Conservation (phyloP, 495 filamentous ascomycete species). For the Thermochaetoides thermophila region DNA sequence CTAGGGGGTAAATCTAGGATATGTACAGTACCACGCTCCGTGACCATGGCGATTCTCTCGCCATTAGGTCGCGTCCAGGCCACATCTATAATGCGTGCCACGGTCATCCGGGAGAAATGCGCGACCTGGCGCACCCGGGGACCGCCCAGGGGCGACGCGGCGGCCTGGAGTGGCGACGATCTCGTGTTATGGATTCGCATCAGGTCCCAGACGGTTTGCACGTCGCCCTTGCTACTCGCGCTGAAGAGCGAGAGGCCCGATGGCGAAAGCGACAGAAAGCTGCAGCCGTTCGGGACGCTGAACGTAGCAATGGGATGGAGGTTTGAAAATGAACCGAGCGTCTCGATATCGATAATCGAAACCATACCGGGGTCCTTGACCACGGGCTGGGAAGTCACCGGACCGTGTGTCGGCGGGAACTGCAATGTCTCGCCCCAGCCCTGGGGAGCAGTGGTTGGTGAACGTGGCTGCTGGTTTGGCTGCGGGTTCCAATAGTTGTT, state of each 20-base stretch:
- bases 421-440: conserved; percentile 29
- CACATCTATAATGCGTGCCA: conserved; percentile 77
- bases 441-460: conserved; percentile 15
- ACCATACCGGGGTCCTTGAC: conserved; percentile 61
- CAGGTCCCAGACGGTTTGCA: conserved; percentile 85
- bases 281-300: conserved; percentile 68
- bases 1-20: conserved; percentile 71
- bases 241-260: conserved; percentile 73
- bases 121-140: conserved; percentile 63
- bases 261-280: conserved; percentile 79
- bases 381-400: conserved; percentile 30
- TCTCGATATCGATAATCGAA: conserved; percentile 70
- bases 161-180: conserved; percentile 33
- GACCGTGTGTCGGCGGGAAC: conserved; percentile 68
- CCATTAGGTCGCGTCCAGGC: conserved; percentile 72
- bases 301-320: conserved; percentile 64
- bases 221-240: conserved; percentile 81
- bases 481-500: conserved; percentile 70
- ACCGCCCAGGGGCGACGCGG: conserved; percentile 18
- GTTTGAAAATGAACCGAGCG: conserved; percentile 30
- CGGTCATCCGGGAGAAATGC: conserved; percentile 77
- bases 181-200: conserved; percentile 53
- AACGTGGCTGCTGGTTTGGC: conserved; percentile 24
- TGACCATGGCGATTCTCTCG: conserved; percentile 71
- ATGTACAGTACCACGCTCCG: conserved; percentile 86